Evolutionary conservation across 139 green algal genomes (phyloP).

Genomic region (Chlorella sorokiniana): DNA sequence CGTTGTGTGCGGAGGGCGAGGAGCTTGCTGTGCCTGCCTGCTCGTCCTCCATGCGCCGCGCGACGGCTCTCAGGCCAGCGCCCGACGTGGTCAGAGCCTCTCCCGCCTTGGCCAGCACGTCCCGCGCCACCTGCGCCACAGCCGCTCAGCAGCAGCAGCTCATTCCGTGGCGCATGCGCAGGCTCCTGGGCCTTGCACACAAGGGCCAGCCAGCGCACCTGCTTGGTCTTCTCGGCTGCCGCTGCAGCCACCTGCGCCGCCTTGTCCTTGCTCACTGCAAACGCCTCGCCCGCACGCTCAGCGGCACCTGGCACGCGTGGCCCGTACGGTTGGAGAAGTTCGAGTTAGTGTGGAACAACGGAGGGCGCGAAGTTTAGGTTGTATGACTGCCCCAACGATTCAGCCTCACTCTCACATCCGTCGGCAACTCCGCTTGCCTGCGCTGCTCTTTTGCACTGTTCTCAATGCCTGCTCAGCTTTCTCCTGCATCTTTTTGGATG

Average conservation of each 20-base stretch:
- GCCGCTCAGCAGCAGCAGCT: no score
- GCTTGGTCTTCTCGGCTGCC: conserved; percentile 16
- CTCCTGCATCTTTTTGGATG: no score
- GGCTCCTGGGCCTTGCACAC: no score
- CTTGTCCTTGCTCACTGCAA: background rate
- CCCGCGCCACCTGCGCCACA: background rate
- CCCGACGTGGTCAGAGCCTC: background rate
- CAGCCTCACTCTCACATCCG: no score
- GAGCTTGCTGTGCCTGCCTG: background rate
- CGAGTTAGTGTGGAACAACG: background rate
- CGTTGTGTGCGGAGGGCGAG: no score
- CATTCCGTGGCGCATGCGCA: no score
- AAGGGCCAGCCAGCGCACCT: background rate
- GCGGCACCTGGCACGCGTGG: background rate
- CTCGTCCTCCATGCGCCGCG: background rate
- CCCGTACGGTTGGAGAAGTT: background rate
- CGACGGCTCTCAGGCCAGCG: background rate
- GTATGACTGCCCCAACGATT: no score
- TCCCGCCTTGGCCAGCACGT: background rate
- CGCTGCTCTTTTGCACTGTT: no score
- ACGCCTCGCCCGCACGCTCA: background rate
- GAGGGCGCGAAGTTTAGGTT: no score
- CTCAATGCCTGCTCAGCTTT: no score
- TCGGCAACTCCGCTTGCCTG: no score
- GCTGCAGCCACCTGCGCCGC: conserved; percentile 3